These are phyloP conservation scores for Rhodomyrtus psidioides DNA, from an alignment of 441 rosid species.

Conservation along the genomic window DNA sequence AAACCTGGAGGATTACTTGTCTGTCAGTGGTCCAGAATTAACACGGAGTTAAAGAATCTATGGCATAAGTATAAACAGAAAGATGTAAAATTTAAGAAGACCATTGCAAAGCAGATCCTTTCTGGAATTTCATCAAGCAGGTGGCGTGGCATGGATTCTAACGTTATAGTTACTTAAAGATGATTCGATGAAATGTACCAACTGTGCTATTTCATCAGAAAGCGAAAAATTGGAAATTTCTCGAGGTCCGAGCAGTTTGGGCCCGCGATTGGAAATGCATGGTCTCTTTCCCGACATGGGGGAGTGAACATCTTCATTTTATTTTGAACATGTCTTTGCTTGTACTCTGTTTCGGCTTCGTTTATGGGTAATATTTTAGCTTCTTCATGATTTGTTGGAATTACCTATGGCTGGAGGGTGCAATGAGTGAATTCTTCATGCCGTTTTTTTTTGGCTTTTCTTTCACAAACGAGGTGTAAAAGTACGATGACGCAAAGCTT, in stretches of 20 bases:
- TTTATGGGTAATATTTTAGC: not conserved
- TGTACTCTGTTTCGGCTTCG: no score
- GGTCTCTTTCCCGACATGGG: not conserved
- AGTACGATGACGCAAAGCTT: no score
- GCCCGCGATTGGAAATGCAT: not conserved
- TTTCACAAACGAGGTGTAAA: no score
- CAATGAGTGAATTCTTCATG: not conserved
- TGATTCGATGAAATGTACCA: not conserved
- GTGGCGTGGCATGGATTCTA: not conserved
- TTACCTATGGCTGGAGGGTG: not conserved
- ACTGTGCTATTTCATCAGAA: not conserved
- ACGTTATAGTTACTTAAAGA: not conserved
- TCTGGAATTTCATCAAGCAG: not conserved
- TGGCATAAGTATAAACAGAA: not conserved
- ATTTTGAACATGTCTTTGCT: no score
- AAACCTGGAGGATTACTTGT: not conserved
- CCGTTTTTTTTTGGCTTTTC: no score
- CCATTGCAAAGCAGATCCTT: not conserved
- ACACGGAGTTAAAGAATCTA: not conserved
- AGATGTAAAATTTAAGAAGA: not conserved
- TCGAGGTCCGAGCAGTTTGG: not conserved
- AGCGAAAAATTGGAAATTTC: not conserved
- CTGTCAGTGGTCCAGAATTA: not conserved
- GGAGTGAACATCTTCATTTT: not conserved
- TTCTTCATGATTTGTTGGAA: no score